phyloP scores from a whole-genome alignment of 176 grass and related monocot genomes.

The Eleusine indica region DNA sequence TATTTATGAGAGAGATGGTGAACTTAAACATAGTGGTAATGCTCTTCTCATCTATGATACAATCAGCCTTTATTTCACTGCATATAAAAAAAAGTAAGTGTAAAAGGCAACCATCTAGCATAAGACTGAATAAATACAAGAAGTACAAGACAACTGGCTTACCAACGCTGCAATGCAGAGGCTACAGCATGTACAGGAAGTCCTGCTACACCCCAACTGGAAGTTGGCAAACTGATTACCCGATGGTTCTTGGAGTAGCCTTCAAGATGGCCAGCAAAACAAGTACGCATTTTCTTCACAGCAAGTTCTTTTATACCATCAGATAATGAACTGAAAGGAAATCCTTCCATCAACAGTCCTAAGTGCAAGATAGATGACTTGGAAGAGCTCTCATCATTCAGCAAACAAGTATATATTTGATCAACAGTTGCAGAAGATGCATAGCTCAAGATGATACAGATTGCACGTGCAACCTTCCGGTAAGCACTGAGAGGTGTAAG shows the following conservation, averaged over 20 bases:
- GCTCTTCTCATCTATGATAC: conserved; percentile 54
- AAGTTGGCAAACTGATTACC: conserved; percentile 36
- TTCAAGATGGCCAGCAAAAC: conserved; percentile 71
- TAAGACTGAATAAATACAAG: conserved; percentile 29
- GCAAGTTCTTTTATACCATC: conserved; percentile 55
- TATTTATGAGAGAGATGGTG: conserved; percentile 58
- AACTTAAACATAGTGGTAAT: conserved; percentile 63
- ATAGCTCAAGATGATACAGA: conserved; percentile 71
- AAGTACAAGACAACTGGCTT: conserved; percentile 30
- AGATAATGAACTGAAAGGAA: conserved; percentile 82
- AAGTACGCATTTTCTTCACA: conserved; percentile 59
- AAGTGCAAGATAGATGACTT: conserved; percentile 51
- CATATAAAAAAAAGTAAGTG: conserved; percentile 21
- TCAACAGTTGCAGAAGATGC: conserved; percentile 61
- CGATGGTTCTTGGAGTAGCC: conserved; percentile 54
- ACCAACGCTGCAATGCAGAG: conserved; percentile 73
- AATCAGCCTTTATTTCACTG: conserved; percentile 62
- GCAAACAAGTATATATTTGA: conserved; percentile 56
- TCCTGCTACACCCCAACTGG: conserved; percentile 43
- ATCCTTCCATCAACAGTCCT: conserved; percentile 79
- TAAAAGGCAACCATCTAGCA: conserved; percentile 35
- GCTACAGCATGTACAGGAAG: conserved; percentile 84
- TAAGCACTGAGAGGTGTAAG: conserved; percentile 54
- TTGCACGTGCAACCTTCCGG: conserved; percentile 57
- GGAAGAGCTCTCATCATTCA: conserved; percentile 58